Conservation (phyloP, 306 rosid genomes). For the Chamaecrista fasciculata region DNA sequence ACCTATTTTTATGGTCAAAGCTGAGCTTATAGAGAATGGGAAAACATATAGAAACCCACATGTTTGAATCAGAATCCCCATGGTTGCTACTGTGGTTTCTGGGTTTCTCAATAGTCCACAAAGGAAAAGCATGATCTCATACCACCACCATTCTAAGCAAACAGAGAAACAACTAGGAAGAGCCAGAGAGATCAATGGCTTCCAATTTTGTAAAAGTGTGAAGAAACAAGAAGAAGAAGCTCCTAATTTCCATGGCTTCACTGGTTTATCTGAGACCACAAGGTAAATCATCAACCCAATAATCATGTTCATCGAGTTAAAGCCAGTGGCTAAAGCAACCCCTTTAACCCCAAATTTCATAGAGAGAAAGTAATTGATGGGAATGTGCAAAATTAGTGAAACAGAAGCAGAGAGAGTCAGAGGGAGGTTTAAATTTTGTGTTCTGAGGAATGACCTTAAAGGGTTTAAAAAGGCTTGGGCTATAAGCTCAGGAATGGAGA, state of each 20-base stretch:
- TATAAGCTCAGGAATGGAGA: slow-evolving; percentile 76
- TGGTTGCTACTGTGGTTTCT: slow-evolving; percentile 71
- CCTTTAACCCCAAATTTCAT: slow-evolving; percentile 72
- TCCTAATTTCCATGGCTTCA: slow-evolving; percentile 79
- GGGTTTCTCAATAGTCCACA: slow-evolving; percentile 78
- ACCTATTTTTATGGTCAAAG: slow-evolving; percentile 71
- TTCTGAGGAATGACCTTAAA: slow-evolving; percentile 58
- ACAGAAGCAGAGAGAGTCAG: slow-evolving; percentile 58
- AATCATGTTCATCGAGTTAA: slow-evolving; percentile 63
- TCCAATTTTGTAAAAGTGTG: slow-evolving; percentile 61
- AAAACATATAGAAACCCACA: slow-evolving; percentile 69
- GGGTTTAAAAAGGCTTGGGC: slow-evolving; percentile 79
- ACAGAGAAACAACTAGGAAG: slow-evolving; percentile 70
- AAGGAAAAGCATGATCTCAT: slow-evolving; percentile 81
- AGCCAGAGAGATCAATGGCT: slow-evolving; percentile 63
- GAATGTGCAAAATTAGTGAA: slow-evolving; percentile 70
- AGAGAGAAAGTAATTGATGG: slow-evolving; percentile 62
- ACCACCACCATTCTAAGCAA: slow-evolving; percentile 99
- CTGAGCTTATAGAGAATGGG: slow-evolving; percentile 61
- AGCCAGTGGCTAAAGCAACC: slow-evolving; percentile 69
- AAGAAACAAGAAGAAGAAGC: slow-evolving; percentile 14
- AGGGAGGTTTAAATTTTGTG: slow-evolving; percentile 75
- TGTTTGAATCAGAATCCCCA: slow-evolving; percentile 93
- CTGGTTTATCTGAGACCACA: slow-evolving; percentile 50
- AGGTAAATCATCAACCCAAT: slow-evolving; percentile 59